Evolutionary conservation across 495 filamentous ascomycete genomes (phyloP), one percentile per base, ranked within the genome.

Genomic region (Penicillium herquei): DNA sequence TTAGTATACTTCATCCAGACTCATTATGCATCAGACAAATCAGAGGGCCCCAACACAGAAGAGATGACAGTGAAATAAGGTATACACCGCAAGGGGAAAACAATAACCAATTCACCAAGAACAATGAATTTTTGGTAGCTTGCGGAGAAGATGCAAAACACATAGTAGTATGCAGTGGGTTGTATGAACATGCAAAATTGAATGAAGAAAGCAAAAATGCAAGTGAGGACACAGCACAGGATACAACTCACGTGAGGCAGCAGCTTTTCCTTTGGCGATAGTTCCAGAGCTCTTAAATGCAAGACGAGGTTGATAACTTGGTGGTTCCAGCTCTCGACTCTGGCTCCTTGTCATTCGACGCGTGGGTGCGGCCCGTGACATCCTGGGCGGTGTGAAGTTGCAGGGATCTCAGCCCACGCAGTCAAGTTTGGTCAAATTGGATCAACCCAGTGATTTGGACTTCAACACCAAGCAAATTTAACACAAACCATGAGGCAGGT

Each of bases 271-370:
- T 8, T 32, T 33, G 9, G 0, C 11, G 31, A 16, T 2, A 8
- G 16, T 37, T 6, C 31, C 12, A 3, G 47, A 14, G 14, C n/a
- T 11, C 10, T 49, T 49, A 6, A 32, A 41, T 12, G 35, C 13
- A 13, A 17, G 5, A 3, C 18, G 6, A 16, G n/a, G 6, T n/a
- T 49, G 46, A 35, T 49, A 49, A 3, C 21, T 14, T 6, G 14
- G 44, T 8, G 46, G 26, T 7, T 37, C 21, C 6, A 18, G 8
- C 34, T 63, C 65, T 8, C 61, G 66, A 42, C 63, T 67, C 39
- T 63, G 61, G 42, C 68, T 69, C 39, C 68, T 54, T 2, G 68
- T 69, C 18, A 64, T 52, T 39, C 66, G 65, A 10, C 62, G 51
- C 12, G 32, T 40, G 14, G 60, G 40, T 17, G 18, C 52, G 7